Evolutionary conservation across 441 rosid species (phyloP).

Genomic region (Croton laevigatus): DNA sequence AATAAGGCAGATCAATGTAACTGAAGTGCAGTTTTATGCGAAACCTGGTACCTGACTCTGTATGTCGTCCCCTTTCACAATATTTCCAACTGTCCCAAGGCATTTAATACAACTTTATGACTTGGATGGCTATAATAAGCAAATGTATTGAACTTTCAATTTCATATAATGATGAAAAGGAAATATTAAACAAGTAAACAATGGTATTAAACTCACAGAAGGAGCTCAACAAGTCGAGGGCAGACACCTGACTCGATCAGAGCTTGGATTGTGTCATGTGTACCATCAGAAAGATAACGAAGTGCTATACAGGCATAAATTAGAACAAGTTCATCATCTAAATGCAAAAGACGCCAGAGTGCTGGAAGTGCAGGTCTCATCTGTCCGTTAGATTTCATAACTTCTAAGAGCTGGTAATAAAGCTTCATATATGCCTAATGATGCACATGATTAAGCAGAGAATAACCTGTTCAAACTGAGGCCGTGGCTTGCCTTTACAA

Average conservation of each 20-base stretch:
- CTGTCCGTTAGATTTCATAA: slow-evolving; percentile 27
- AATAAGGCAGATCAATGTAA: too few relatives aligned
- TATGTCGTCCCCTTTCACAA: slow-evolving; percentile 71
- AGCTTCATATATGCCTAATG: background rate
- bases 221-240: slow-evolving; percentile 58
- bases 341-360: slow-evolving; percentile 56
- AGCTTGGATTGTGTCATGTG: slow-evolving; percentile 74
- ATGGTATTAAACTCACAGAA: slow-evolving; percentile 40
- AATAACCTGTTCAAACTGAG: slow-evolving; percentile 63
- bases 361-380: slow-evolving; percentile 73
- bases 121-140: slow-evolving; percentile 54
- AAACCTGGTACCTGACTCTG: slow-evolving; percentile 53
- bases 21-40: background rate
- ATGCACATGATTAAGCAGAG: background rate
- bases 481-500: slow-evolving; percentile 82
- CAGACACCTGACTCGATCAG: slow-evolving; percentile 67
- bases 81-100: slow-evolving; percentile 75
- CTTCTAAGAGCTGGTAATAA: background rate
- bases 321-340: slow-evolving; percentile 71
- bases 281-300: slow-evolving; percentile 78
- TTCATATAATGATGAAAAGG: background rate
- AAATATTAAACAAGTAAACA: background rate
- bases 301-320: slow-evolving; percentile 83
- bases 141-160: background rate
- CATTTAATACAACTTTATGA: slow-evolving; percentile 68